These are phyloP conservation scores for Lecanicillium sp. DNA, from an alignment of 2,329 filamentous ascomycete species.

Conservation along the genomic window DNA sequence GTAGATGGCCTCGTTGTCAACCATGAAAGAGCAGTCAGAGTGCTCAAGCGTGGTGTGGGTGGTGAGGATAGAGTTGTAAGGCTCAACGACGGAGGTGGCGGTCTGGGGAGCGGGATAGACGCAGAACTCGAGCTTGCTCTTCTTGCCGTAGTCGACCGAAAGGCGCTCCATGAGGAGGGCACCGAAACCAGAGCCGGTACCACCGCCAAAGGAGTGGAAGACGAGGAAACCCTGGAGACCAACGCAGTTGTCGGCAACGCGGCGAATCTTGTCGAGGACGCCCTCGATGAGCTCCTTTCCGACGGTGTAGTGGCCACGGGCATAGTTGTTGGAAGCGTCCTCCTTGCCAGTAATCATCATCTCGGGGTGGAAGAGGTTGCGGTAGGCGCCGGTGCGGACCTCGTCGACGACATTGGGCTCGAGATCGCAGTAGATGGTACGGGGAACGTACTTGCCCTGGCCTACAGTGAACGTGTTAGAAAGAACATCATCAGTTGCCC, in stretches of 20 bases:
- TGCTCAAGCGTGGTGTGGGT: constrained; percentile 99
- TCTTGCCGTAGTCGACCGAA: constrained; percentile 99
- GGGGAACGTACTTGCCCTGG: constrained; percentile 97
- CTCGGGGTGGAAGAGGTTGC: constrained; percentile 95
- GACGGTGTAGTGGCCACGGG: constrained; percentile 98
- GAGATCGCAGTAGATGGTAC: constrained; percentile 98
- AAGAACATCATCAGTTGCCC: not conserved
- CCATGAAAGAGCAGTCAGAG: constrained; percentile 99
- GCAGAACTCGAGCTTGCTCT: constrained; percentile 99
- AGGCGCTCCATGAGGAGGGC: constrained; percentile 98
- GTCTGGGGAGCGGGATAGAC: constrained; percentile 98
- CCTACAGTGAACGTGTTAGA: constrained; percentile 41
- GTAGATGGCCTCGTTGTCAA: constrained; percentile 99
- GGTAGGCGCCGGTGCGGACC: constrained; percentile 95
- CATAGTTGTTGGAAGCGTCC: constrained; percentile 99
- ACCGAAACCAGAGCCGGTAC: constrained; percentile 97
- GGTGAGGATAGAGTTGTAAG: constrained; percentile 98
- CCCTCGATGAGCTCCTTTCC: constrained; percentile 99
- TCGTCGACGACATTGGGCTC: constrained; percentile 99
- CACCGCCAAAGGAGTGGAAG: constrained; percentile 99
- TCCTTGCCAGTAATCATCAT: constrained; percentile 99
- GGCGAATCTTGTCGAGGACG: constrained; percentile 95
- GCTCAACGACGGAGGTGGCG: constrained; percentile 95
- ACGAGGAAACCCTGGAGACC: constrained; percentile 98
- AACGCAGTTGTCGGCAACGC: constrained; percentile 94